Base-by-base conservation (phyloP, 306 rosid species). In the Cucurbita pepo region DNA sequence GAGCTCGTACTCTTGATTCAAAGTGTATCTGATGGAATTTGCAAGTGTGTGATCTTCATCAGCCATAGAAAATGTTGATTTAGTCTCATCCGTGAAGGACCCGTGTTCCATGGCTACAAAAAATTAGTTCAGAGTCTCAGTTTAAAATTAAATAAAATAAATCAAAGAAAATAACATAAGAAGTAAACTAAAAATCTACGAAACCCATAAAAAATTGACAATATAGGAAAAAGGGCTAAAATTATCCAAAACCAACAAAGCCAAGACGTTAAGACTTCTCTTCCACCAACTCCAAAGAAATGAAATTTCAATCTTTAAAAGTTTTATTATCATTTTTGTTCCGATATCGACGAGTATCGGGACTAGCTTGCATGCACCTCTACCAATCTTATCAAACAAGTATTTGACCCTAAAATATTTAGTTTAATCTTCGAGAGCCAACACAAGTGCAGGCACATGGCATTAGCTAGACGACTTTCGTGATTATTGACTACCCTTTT, bases 41-140 rank as follows among this genome's bases (percentile, higher is more conserved):
- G 94, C 94, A 14, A 92, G 71, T 10, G 96, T 91, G 62, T 92
- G 92, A 89, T 88, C 96, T 75, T 88, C 96, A 37, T 88, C 92
- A 0, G 62, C 52, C 15, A 89, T 60, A 51, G 92, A 88, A 79
- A 92, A 89, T 19, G 95, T 86, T 18, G 96, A 83, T 69, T 86
- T 84, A 48, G 79, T 85, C 52, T 69, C 79, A 83, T 89, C 92
- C 5, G 83, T 66, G 19, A 79, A 55, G 1, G 97, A 79, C 14
- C 93, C 91, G 51, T 74, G 90, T 53, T 91, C 94, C 97, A 89
- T 87, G 12, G 63, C 81, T 43, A 73, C 12, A 60, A 37, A 36
- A 64, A 43, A 18, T 14, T 18, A 63, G 52, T n/a, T 10, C 51
- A 40, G 5, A 9, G 43, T 10, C 53, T 18, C n/a, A 5, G 4